Evolutionary conservation across 208 protist species (phyloP).

Genomic region (Trypanosomatidae sp.): DNA sequence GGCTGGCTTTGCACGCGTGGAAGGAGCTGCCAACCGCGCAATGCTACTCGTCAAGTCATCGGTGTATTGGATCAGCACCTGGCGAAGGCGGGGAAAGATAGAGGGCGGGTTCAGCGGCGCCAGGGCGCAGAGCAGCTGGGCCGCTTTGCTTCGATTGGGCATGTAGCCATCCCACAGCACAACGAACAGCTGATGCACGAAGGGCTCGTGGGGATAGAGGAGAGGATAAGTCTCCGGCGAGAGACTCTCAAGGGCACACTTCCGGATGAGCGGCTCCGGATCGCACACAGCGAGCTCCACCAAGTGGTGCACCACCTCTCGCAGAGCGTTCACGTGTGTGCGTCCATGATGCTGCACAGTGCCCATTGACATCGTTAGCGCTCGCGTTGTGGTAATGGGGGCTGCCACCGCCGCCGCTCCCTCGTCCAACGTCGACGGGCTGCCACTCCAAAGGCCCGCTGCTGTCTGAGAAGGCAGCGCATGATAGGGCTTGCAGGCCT

Average conservation of each 20-base stretch:
- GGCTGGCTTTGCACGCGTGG: slow-evolving; percentile 11
- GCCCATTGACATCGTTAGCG: slow-evolving; percentile 9
- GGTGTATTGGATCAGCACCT: slow-evolving; percentile 54
- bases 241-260: slow-evolving; percentile 52
- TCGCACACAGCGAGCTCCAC: slow-evolving; percentile 72
- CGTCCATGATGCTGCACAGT: slow-evolving; percentile 45
- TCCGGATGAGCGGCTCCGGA: slow-evolving; percentile 63
- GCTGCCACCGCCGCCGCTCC: background rate
- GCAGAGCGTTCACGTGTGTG: slow-evolving; percentile 66
- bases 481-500: background rate
- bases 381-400: background rate
- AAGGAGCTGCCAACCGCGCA: background rate
- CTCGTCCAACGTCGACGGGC: background rate
- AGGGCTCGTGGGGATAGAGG: slow-evolving; percentile 60
- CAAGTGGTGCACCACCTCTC: slow-evolving; percentile 61
- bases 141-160: slow-evolving; percentile 60
- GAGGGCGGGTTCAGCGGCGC: slow-evolving; percentile 48
- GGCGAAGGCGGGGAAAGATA: slow-evolving; percentile 73
- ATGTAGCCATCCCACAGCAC: slow-evolving; percentile 64
- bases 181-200: slow-evolving; percentile 67
- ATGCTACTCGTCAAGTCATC: slow-evolving; percentile 38
- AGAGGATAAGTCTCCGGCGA: slow-evolving; percentile 57
- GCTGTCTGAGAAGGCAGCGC: background rate
- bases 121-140: slow-evolving; percentile 62
- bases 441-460: background rate